Evolutionary conservation across 768 basidiomycete species (phyloP).

Genomic region (Russula sp.): DNA sequence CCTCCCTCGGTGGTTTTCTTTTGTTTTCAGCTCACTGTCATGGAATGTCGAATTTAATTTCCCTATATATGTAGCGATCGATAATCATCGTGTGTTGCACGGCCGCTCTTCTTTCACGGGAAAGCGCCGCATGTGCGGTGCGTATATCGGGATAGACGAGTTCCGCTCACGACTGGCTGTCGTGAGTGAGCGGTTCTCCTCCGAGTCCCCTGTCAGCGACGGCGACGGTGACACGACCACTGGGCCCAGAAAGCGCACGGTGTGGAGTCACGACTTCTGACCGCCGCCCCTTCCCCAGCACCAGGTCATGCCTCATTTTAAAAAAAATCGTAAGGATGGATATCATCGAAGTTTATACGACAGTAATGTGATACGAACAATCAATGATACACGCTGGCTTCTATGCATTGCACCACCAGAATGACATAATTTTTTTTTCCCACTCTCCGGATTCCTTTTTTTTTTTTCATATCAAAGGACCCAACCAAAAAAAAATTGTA

Average conservation of each 20-base stretch:
- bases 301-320: not conserved
- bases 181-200: slow-evolving; percentile 56
- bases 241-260: slow-evolving; percentile 17
- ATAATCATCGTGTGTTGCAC: slow-evolving; percentile 93
- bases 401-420: not conserved
- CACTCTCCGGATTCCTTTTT: not conserved
- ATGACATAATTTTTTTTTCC: not conserved
- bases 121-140: slow-evolving; percentile 89
- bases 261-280: slow-evolving; percentile 33
- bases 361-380: not conserved
- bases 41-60: not conserved
- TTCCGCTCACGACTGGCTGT: slow-evolving; percentile 76
- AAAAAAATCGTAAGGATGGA: not conserved
- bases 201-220: slow-evolving; percentile 27
- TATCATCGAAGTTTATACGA: not conserved
- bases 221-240: not conserved
- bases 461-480: not conserved
- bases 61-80: slow-evolving; percentile 55
- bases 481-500: not conserved
- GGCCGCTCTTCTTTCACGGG: slow-evolving; percentile 91
- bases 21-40: not conserved
- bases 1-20: not conserved
- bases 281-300: not conserved
- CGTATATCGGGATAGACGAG: slow-evolving; percentile 91
- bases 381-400: not conserved